Evolutionary conservation across 164 flowering plant species (phyloP), one percentile per base, ranked within the genome.

Genomic region (Magnolia officinalis): DNA sequence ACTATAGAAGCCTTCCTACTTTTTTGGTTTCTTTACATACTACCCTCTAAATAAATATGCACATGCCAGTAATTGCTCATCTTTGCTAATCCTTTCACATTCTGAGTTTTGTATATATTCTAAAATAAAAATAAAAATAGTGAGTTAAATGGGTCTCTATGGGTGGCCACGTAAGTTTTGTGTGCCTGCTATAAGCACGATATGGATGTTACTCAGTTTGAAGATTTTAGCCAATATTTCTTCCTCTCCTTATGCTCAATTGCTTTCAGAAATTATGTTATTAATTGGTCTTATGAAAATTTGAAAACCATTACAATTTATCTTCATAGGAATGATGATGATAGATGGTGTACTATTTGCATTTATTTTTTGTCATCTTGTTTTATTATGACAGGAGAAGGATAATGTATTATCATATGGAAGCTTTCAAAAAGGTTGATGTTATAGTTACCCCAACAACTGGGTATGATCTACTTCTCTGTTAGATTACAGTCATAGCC

Each of bases 371-470:
- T 70, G 19, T n/a, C 49, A 18, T 8, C 21, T 70, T 66, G 18
- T 31, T 69, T 1, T 10, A 1, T 52, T 72, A 72, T 82, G 49
- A 67, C 88, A 96, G 99, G 91, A 78, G 97, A 82, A 89, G 99
- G 85, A 77, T 90, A 51, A 96, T 94, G 99, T 74, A 94, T 83
- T 83, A 91, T 81, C 90, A 86, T 79, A 88, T 92, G 97, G 95
- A 96, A 87, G 85, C 88, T 14, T 92, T 96, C 83, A 90, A 92
- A 85, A 87, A 88, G 70, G 98, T 91, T 79, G 98, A 96, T 79
- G 79, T 96, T 80, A 89, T 96, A 80, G 98, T 96, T 77, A 96
- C 99, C 65, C 99, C 98, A 55, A 94, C 99, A 66, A 94, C 99
- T 45, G 97, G 97, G 99, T 96, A 96, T 68, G 88, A 23, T 72